These are phyloP conservation scores for Erodium trifolium DNA, from an alignment of 441 rosid species.

Conservation along the genomic window DNA sequence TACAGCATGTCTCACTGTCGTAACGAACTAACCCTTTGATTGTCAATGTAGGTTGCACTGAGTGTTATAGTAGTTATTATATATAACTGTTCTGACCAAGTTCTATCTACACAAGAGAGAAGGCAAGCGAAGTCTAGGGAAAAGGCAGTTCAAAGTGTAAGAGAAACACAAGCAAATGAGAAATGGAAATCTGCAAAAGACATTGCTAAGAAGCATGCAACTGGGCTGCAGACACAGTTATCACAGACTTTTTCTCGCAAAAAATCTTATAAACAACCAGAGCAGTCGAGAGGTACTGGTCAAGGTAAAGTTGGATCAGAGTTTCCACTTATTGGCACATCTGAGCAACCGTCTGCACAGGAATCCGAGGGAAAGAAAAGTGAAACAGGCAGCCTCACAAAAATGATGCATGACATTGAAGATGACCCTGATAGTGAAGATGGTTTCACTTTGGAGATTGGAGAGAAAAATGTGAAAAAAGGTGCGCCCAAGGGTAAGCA, in stretches of 20 bases:
- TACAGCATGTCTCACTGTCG: background rate
- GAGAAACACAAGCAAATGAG: slow-evolving; percentile 69
- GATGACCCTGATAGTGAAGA: slow-evolving; percentile 44
- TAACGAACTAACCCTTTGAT: slow-evolving; percentile 5
- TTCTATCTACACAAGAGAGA: slow-evolving; percentile 72
- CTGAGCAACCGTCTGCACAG: slow-evolving; percentile 30
- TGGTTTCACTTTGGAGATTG: slow-evolving; percentile 67
- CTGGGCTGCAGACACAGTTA: slow-evolving; percentile 53
- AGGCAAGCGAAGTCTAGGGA: slow-evolving; percentile 78
- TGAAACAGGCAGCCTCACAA: slow-evolving; percentile 46
- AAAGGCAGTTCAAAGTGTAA: slow-evolving; percentile 78
- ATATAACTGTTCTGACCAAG: slow-evolving; percentile 96
- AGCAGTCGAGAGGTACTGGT: slow-evolving; percentile 19
- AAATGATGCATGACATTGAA: slow-evolving; percentile 72
- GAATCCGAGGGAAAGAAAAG: slow-evolving; percentile 3
- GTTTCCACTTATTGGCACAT: slow-evolving; percentile 14
- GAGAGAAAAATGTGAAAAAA: slow-evolving; percentile 57
- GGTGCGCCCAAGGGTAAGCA: slow-evolving; percentile 68
- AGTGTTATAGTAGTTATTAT: slow-evolving; percentile 63
- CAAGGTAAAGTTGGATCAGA: slow-evolving; percentile 6
- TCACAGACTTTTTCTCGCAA: slow-evolving; percentile 77
- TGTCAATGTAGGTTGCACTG: slow-evolving; percentile 54
- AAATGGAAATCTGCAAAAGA: slow-evolving; percentile 93
- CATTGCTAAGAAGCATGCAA: slow-evolving; percentile 65
- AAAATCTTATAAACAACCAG: slow-evolving; percentile 42